Evolutionary conservation across 164 flowering plant species (phyloP).

Genomic region (Vitis vinifera): DNA sequence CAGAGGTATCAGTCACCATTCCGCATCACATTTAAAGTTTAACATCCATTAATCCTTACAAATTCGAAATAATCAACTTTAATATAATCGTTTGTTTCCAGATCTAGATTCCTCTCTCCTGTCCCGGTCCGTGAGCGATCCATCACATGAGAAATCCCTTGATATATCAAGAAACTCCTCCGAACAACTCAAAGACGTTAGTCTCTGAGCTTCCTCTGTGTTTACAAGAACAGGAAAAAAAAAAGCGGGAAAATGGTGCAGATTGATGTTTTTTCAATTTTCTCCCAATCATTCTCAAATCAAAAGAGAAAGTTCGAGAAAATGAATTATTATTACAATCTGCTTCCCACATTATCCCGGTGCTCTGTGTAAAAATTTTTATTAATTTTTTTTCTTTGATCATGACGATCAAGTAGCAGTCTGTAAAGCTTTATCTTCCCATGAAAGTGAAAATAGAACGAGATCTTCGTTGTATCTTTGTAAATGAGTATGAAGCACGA

Average conservation of each 20-base stretch:
- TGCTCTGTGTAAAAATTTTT: too few species aligned
- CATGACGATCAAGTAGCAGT: too few species aligned
- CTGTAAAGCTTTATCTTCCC: too few species aligned
- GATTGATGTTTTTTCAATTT: not conserved
- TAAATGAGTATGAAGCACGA: too few species aligned
- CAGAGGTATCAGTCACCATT: conserved; percentile 37
- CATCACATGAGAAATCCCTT: conserved; percentile 25
- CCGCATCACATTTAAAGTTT: too few species aligned
- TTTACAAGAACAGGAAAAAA: not conserved
- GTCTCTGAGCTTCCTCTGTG: not conserved
- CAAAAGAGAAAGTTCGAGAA: too few species aligned
- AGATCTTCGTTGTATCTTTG: too few species aligned
- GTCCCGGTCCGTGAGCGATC: conserved; percentile 43
- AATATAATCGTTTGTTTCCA: conserved; percentile 7
- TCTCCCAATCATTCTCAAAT: too few species aligned
- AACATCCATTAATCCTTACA: not conserved
- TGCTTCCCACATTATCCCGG: too few species aligned
- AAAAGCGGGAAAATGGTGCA: not conserved
- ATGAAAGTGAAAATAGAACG: too few species aligned
- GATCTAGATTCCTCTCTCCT: conserved; percentile 35
- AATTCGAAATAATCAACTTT: not conserved
- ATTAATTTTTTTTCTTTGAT: too few species aligned
- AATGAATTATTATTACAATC: too few species aligned
- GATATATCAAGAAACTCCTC: conserved; percentile 19
- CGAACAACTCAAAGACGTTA: conserved; percentile 17